Percentiles rank a stretch among this genome's conserved stretches.
Conservation (phyloP, 768 basidiomycete genomes). For the Cyathus striatus region DNA sequence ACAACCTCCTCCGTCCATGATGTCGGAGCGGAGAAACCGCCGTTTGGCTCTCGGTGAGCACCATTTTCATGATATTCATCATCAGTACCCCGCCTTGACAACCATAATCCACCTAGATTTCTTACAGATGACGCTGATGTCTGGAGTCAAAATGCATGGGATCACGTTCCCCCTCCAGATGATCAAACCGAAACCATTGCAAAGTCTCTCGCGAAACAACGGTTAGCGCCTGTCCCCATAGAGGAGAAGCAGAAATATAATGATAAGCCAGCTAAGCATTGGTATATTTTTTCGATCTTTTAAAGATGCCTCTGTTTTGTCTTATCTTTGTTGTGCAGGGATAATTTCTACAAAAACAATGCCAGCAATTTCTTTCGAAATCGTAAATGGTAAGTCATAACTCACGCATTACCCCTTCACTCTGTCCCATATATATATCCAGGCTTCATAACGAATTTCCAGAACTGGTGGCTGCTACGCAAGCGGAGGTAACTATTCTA, state of each 20-base stretch:
- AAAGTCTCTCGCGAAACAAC: constrained; percentile 66
- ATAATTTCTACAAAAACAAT: constrained; percentile 88
- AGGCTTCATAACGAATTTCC: constrained; percentile 95
- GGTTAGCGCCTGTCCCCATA: constrained; percentile 63
- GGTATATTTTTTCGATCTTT: constrained; percentile 45
- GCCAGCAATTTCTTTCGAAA: constrained; percentile 90
- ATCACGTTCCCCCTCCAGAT: constrained; percentile 79
- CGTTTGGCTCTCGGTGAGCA: constrained; percentile 66
- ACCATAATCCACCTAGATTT: constrained; percentile 38
- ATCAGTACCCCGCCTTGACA: not conserved
- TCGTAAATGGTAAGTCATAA: constrained; percentile 66
- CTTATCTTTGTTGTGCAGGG: constrained; percentile 48
- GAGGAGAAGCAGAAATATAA: constrained; percentile 71
- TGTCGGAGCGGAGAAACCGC: constrained; percentile 46
- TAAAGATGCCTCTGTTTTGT: no score
- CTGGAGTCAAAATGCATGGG: constrained; percentile 89
- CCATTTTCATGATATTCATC: not conserved
- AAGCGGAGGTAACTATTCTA: constrained; percentile 46
- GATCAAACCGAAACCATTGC: constrained; percentile 76
- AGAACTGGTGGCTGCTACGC: constrained; percentile 69
- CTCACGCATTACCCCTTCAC: constrained; percentile 1
- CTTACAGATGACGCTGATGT: constrained; percentile 67
- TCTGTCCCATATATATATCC: not conserved
- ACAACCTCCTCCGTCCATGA: constrained; percentile 66
- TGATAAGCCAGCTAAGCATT: constrained; percentile 66